These are phyloP conservation scores for Lepidium didymum DNA, from an alignment of 345 rosid genomes.

Conservation along the genomic window DNA sequence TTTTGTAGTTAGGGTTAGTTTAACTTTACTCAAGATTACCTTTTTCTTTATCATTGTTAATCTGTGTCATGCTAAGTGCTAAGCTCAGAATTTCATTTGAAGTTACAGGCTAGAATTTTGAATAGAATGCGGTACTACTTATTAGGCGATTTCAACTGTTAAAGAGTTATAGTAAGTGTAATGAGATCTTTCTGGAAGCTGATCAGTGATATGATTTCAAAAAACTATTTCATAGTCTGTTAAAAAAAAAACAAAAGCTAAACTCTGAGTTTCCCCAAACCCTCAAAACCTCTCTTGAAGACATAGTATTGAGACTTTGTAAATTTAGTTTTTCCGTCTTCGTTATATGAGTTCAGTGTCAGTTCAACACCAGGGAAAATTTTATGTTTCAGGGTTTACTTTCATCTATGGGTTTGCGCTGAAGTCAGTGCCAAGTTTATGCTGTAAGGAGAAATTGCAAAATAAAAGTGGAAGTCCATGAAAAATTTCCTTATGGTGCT, in stretches of 20 bases:
- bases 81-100: not conserved
- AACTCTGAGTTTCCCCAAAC: not conserved
- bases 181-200: not conserved
- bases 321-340: not conserved
- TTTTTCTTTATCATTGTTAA: not conserved
- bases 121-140: not conserved
- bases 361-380: not conserved
- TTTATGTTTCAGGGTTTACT: constrained; percentile 21
- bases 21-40: not conserved
- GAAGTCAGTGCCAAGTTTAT: constrained; percentile 19
- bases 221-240: not conserved
- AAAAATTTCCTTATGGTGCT: constrained; percentile 17
- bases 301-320: not conserved
- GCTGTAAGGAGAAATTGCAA: constrained; percentile 22
- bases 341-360: not conserved
- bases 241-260: not conserved
- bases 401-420: constrained; percentile 14
- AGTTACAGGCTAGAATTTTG: not conserved
- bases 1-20: not conserved
- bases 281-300: not conserved
- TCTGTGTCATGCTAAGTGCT: not conserved
- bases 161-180: not conserved
- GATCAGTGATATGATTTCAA: not conserved
- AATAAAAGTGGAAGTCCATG: constrained; percentile 14
- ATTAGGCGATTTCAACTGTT: not conserved